Evolutionary conservation across 2,329 filamentous ascomycete species (phyloP).

Genomic region (Zymoseptoria brevis): DNA sequence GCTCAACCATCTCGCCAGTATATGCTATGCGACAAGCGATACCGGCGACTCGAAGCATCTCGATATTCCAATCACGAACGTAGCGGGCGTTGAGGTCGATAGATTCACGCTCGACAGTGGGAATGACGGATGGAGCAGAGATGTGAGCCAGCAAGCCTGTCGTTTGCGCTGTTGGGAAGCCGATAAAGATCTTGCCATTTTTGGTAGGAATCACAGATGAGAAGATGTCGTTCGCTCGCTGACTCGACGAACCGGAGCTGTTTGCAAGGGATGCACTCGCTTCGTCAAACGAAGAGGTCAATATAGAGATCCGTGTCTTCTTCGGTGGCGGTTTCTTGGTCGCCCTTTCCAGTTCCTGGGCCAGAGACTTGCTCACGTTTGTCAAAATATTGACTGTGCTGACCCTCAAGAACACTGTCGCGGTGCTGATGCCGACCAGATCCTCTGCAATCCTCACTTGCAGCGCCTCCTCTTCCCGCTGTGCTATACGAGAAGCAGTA

Average conservation of each 20-base stretch:
- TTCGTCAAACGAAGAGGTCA: conserved; percentile 88
- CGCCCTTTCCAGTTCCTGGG: conserved; percentile 81
- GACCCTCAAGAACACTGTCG: conserved; percentile 80
- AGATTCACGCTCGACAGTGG: conserved; percentile 91
- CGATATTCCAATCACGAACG: conserved; percentile 90
- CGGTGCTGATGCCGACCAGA: conserved; percentile 60
- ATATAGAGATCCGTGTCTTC: conserved; percentile 71
- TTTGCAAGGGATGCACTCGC: conserved; percentile 55
- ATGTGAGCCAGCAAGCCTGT: conserved; percentile 91
- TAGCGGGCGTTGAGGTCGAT: conserved; percentile 94
- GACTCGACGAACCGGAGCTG: conserved; percentile 40
- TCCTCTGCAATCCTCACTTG: conserved; percentile 62
- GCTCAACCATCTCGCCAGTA: conserved; percentile 72
- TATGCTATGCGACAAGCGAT: conserved; percentile 86
- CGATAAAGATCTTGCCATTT: conserved; percentile 89
- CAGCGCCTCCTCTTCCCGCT: conserved; percentile 54
- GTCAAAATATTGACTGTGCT: conserved; percentile 78
- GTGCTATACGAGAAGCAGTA: conserved; percentile 51
- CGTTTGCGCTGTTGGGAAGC: conserved; percentile 94
- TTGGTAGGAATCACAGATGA: conserved; percentile 82
- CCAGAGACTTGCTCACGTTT: conserved; percentile 62
- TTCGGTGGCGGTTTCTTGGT: conserved; percentile 96
- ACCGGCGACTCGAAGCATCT: conserved; percentile 83
- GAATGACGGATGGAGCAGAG: conserved; percentile 91
- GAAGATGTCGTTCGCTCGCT: conserved; percentile 69